These are phyloP conservation scores for Trichoderma pleuroti DNA, from an alignment of 2,329 filamentous ascomycete species.

Conservation along the genomic window DNA sequence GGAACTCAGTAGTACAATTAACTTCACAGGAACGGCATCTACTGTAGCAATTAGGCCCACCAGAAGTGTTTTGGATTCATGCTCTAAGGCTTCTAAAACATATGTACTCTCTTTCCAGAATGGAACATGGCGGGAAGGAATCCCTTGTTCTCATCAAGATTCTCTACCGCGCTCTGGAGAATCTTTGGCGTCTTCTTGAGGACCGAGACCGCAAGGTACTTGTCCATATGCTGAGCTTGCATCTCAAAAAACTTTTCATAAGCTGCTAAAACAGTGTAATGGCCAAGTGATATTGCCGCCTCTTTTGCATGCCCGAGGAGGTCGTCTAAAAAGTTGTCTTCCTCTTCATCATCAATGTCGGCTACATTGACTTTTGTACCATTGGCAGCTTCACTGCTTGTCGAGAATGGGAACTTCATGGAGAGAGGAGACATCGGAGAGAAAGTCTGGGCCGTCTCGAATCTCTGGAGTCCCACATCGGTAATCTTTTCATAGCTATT, in stretches of 20 bases:
- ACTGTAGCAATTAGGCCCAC: background rate
- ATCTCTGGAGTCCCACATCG: background rate
- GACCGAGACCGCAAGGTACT: background rate
- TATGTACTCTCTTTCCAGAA: background rate
- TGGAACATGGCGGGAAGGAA: constrained; percentile 12
- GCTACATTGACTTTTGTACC: background rate
- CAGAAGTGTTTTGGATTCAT: background rate
- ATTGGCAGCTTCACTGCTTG: background rate
- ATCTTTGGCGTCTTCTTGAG: constrained; percentile 10
- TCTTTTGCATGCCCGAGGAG: background rate
- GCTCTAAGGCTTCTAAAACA: background rate
- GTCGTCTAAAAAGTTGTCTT: background rate
- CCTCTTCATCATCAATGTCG: background rate
- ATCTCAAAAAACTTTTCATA: background rate
- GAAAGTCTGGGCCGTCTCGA: background rate
- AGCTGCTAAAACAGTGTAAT: background rate
- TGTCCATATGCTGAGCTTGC: background rate
- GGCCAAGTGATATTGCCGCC: background rate
- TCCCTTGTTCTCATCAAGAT: background rate
- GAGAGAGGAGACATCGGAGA: background rate
- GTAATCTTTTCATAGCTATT: background rate
- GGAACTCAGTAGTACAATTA: background rate
- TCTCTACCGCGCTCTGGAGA: constrained; percentile 2
- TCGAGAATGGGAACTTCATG: background rate
- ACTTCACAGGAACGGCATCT: background rate